These are phyloP conservation scores for Rhypophila decipiens DNA, from an alignment of 495 filamentous ascomycete species.

Conservation along the genomic window DNA sequence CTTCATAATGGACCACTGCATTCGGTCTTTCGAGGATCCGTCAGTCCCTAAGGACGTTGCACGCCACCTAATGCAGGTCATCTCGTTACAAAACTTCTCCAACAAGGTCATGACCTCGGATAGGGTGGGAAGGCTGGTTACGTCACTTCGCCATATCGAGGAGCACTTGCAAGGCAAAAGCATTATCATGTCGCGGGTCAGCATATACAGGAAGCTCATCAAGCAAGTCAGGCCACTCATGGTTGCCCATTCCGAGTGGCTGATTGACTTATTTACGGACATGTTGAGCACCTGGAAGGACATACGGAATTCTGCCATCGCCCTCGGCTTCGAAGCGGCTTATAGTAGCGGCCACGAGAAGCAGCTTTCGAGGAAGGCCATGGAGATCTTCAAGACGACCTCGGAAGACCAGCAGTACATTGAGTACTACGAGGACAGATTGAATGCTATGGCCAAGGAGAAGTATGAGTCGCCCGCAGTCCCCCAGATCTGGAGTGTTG, in stretches of 20 bases:
- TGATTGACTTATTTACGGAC: slow-evolving; percentile 71
- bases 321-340: slow-evolving; percentile 61
- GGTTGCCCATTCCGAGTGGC: slow-evolving; percentile 61
- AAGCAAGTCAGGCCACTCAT: slow-evolving; percentile 62
- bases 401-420: slow-evolving; percentile 53
- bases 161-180: slow-evolving; percentile 68
- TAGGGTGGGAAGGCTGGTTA: slow-evolving; percentile 60
- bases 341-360: slow-evolving; percentile 58
- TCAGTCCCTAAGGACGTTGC: slow-evolving; percentile 66
- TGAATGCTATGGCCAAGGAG: slow-evolving; percentile 62
- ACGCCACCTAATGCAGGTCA: slow-evolving; percentile 67
- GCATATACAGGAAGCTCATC: slow-evolving; percentile 69
- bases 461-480: slow-evolving; percentile 59
- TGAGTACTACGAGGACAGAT: slow-evolving; percentile 57
- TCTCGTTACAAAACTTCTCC: slow-evolving; percentile 72
- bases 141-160: slow-evolving; percentile 63
- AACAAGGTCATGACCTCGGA: slow-evolving; percentile 64
- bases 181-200: slow-evolving; percentile 64
- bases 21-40: slow-evolving; percentile 52
- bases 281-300: slow-evolving; percentile 75
- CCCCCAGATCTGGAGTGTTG: slow-evolving; percentile 83
- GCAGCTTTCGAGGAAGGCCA: slow-evolving; percentile 55
- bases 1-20: slow-evolving; percentile 74
- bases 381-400: slow-evolving; percentile 56
- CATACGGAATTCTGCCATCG: slow-evolving; percentile 64